Base-by-base conservation (phyloP, 192 early-diverging fungal genomes). In the Rhizophagus sp. region DNA sequence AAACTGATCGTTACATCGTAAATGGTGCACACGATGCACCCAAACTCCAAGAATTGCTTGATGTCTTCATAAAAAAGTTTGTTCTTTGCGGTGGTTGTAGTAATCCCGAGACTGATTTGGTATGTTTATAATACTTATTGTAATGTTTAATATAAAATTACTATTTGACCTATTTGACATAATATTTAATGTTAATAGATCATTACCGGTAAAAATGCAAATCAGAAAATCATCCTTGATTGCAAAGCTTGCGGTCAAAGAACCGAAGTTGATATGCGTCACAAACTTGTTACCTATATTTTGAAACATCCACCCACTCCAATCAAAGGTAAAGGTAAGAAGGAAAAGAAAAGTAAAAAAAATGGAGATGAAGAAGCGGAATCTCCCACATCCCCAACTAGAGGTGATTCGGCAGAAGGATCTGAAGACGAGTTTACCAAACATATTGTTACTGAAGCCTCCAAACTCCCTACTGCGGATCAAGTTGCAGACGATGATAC, bases 51-150 rank as follows among this genome's bases (percentile, higher is more conserved):
- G 84, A 87, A 50, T 87, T 93, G 57, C 87, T 99, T 76, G 94
- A 96, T 82, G 90, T 88, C 6, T 99, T 99, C 78, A 99, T 99
- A 72, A 92, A 95, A 77, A 94, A 94, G 82, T 99, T 94, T 85
- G 98, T 99, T 33, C 86, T 99, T 69, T 99, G 98, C 87, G 87
- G 87, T 19, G 90, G 90, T 69, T 99, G 98, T 90, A 90, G 89
- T 80, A 98, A 97, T 83, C 98, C 98, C n/a, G 98, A 99, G 85
- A 99, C 98, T 12, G 96, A 97, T 84, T 89, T 97, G 80, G 91
- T 95, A 84, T 70, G 87, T 67, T 71, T 79, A 67, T 74, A 88
- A 83, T 57, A 82, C 82, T 52, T 84, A 9, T 27, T 84, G 24
- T 27, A 57, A 7, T 7, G 0, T 57, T 57, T 1, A 52, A 17